Evolutionary conservation across 78 protist species (phyloP).

Genomic region (Planoprotostelium fungivorum): DNA sequence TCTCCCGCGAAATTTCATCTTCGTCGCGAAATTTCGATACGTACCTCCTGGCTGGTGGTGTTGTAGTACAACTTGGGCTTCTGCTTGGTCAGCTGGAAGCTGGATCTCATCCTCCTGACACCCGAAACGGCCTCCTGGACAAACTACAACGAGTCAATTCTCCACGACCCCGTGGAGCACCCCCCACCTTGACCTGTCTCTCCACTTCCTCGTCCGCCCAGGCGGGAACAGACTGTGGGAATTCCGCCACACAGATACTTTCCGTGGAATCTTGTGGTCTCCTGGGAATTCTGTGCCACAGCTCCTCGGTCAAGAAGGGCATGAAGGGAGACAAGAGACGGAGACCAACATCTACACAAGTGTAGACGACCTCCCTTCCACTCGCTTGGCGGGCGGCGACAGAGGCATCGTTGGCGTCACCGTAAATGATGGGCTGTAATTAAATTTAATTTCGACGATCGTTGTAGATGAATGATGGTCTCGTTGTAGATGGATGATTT

Average conservation of each 20-base stretch:
- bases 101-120: background rate
- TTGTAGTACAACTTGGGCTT: background rate
- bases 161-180: background rate
- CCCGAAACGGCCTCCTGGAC: background rate
- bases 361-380: constrained; percentile 40
- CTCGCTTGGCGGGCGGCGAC: constrained; percentile 10
- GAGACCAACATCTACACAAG: constrained; percentile 80
- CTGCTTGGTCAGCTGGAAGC: background rate
- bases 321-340: constrained; percentile 95
- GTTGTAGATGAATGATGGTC: background rate
- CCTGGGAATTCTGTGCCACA: constrained; percentile 80
- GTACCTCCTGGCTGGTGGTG: background rate
- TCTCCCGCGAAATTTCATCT: too few species aligned
- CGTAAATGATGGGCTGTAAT: constrained; percentile 53
- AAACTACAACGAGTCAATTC: constrained; percentile 6
- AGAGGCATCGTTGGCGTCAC: constrained; percentile 5
- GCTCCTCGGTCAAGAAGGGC: constrained; percentile 97
- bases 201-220: constrained; percentile 32
- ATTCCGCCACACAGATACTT: constrained; percentile 62
- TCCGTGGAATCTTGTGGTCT: constrained; percentile 32
- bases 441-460: background rate
- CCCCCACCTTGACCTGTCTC: constrained; percentile 16
- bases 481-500: background rate
- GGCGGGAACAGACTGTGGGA: constrained; percentile 31
- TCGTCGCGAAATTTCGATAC: too few species aligned